Conservation (phyloP, 805 yeast species). For the Metschnikowia lachancei region DNA sequence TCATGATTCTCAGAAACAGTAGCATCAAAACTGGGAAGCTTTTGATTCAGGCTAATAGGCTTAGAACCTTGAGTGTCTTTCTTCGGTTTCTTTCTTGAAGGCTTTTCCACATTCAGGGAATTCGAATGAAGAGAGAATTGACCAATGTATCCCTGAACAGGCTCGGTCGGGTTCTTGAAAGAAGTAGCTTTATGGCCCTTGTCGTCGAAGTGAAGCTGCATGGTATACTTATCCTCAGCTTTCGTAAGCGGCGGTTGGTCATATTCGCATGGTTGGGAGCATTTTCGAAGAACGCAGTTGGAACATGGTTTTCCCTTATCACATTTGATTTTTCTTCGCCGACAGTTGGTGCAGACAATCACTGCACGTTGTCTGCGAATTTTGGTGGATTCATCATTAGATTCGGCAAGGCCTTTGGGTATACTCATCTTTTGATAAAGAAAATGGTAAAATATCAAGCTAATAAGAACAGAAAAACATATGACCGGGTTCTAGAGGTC, state of each 20-base stretch:
- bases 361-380: constrained; percentile 24
- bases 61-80: not conserved
- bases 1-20: not conserved
- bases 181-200: not conserved
- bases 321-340: constrained; percentile 33
- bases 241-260: constrained; percentile 14
- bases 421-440: too few species aligned
- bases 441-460: too few species aligned
- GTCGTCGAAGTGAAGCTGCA: constrained; percentile 14
- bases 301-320: constrained; percentile 29
- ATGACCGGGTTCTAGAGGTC: too few species aligned
- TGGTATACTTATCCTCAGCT: constrained; percentile 11
- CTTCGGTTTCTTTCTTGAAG: too few species aligned
- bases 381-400: constrained; percentile 2
- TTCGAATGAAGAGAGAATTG: constrained; percentile 2
- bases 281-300: constrained; percentile 25
- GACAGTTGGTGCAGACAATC: constrained; percentile 32
- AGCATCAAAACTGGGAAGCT: not conserved
- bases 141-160: not conserved
- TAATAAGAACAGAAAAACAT: too few species aligned
- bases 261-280: constrained; percentile 21
- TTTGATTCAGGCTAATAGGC: not conserved
- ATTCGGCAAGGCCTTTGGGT: not conserved
- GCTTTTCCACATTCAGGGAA: not conserved
- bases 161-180: not conserved